A percentile compares a stretch with the other conserved stretches of the same genome.
These are phyloP conservation scores for Dysphania ambrosioides DNA, from an alignment of 148 eudicot species.

Conservation along the genomic window DNA sequence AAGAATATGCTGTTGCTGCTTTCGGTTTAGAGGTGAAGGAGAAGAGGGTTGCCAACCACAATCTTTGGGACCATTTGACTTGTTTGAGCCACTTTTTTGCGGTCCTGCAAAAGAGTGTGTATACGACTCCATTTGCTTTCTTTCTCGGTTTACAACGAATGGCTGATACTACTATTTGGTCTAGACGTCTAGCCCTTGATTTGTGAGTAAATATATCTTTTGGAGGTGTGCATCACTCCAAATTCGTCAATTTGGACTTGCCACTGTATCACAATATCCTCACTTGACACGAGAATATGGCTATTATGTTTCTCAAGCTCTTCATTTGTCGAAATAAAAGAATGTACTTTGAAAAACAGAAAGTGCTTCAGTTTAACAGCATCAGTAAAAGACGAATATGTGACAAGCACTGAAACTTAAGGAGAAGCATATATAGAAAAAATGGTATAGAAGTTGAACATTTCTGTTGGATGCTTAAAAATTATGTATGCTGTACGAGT, in stretches of 20 bases:
- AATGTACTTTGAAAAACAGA: too few species aligned
- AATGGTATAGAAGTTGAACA: background rate
- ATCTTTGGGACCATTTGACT: conserved; percentile 10
- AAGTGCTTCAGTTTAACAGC: too few species aligned
- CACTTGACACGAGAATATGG: background rate
- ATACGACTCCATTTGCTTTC: background rate
- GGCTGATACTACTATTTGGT: background rate
- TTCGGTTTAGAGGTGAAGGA: background rate
- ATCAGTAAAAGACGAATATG: too few species aligned
- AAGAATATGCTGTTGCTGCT: background rate
- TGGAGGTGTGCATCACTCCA: too few species aligned
- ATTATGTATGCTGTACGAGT: background rate
- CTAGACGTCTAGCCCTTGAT: conserved; percentile 4
- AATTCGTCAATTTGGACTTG: too few species aligned
- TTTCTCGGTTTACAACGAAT: background rate
- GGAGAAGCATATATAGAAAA: background rate
- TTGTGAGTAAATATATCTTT: background rate
- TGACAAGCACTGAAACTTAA: background rate
- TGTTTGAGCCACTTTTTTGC: conserved; percentile 2
- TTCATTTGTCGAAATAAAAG: background rate
- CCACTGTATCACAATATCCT: background rate
- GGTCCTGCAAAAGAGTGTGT: conserved; percentile 15
- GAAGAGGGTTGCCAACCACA: conserved; percentile 4
- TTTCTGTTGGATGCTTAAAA: background rate
- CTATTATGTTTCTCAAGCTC: background rate